Percentiles rank a stretch among this genome's conserved stretches.
Conservation (phyloP, 352 stramenopile species). For the Pythium brassicae region DNA sequence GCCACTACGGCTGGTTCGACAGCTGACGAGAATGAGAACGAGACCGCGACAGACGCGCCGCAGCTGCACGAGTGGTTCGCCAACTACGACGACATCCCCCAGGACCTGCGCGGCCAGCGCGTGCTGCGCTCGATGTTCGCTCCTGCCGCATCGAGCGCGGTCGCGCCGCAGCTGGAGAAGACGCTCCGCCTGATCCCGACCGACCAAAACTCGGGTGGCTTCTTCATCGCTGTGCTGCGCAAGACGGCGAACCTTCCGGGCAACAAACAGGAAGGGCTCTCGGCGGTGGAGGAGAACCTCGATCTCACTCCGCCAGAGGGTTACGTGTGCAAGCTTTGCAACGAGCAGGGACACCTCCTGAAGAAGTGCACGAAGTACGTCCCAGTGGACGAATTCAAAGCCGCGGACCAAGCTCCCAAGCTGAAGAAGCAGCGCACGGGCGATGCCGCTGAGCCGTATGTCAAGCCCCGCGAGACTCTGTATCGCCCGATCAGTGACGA, state of each 20-base stretch:
- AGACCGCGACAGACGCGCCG: neutral
- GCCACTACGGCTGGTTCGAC: constrained; percentile 3
- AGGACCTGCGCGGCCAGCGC: constrained; percentile 62
- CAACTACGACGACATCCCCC: constrained; percentile 46
- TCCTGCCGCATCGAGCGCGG: constrained; percentile 24
- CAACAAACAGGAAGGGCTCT: constrained; percentile 44
- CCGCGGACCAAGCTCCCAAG: constrained; percentile 24
- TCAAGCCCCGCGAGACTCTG: constrained; percentile 57
- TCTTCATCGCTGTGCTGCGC: constrained; percentile 97
- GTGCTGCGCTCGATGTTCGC: constrained; percentile 86
- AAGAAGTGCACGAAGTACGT: constrained; percentile 68
- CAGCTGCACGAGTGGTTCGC: constrained; percentile 78
- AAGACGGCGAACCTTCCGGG: constrained; percentile 73
- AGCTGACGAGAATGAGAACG: constrained; percentile 8
- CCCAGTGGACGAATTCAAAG: constrained; percentile 35
- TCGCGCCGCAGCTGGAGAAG: constrained; percentile 62
- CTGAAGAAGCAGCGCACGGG: constrained; percentile 49
- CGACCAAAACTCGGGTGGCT: constrained; percentile 97
- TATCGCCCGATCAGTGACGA: constrained; percentile 66
- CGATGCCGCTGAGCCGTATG: constrained; percentile 16
- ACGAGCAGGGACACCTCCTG: constrained; percentile 58
- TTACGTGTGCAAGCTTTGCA: constrained; percentile 81
- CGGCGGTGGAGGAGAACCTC: constrained; percentile 38
- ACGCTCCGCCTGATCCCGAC: constrained; percentile 96
- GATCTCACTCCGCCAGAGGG: constrained; percentile 34